Evolutionary conservation across 192 early-diverging fungal genomes (phyloP), one percentile per base, ranked within the genome.

Genomic region (Backusella sp.): DNA sequence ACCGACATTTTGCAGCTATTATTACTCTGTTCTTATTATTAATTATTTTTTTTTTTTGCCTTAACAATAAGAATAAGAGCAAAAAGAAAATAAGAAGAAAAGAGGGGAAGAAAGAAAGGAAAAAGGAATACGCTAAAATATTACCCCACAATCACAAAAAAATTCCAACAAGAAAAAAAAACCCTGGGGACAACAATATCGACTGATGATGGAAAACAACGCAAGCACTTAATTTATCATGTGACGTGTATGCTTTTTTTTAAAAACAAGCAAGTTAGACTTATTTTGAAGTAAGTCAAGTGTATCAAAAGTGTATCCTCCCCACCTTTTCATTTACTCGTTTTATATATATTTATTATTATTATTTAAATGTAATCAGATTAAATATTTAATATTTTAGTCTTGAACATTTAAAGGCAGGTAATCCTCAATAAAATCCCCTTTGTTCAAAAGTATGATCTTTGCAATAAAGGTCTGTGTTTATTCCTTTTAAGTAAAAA

Each of bases 1-100:
- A 78, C 53, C 30, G 71, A 66, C 65, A 76, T 76, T 68, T 6
- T 35, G 35, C 35, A 4, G 19, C 11, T 34, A 34, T 34, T 34
- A 6, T 14, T n/a, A 19, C 34, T 35, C 6, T 8, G 30, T 14
- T 11, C 21, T 14, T 26, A 66, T 14, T 15, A 66, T 30, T 32
- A 9, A 9, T 28, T 28, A 28, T 12, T 26, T 11, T 62, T 32
- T 32, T 32, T 32, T 32, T 32, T 2, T 32, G 30, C 30, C 2
- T 32, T 12, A 26, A 26, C 8, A 59, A 12, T 2, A n/a, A n/a
- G n/a, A 59, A 59, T 21, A n/a, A 7, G n/a, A 59, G 23, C 6
- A 3, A 59, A 0, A 59, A 0, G 23, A n/a, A n/a, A n/a, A n/a
- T n/a, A n/a, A n/a, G n/a, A 26, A 59, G 19, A 12, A 53, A 56